A percentile compares a stretch with the other conserved stretches of the same genome.
phyloP scores from a whole-genome alignment of 192 early-diverging fungal species.

The Coemansia erecta region DNA sequence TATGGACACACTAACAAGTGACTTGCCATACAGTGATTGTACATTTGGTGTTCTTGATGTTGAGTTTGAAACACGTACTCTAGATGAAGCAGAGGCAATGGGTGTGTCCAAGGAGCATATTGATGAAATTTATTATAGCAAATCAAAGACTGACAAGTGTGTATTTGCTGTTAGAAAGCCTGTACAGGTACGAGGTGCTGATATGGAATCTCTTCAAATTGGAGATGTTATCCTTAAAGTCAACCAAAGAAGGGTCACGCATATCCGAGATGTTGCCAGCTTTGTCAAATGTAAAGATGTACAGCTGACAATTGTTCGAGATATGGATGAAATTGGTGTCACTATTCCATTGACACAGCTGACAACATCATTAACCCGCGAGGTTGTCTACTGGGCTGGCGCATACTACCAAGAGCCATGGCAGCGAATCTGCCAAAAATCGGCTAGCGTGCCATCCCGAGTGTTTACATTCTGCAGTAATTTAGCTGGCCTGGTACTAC shows the following conservation, averaged over 20 bases:
- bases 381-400: conserved; percentile 32
- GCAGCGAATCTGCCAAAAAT: conserved; percentile 13
- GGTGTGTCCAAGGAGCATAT: conserved; percentile 14
- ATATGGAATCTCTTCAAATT: conserved; percentile 14
- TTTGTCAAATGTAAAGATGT: conserved; percentile 11
- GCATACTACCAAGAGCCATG: conserved; percentile 33
- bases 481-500: not conserved
- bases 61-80: conserved; percentile 10
- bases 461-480: conserved; percentile 15
- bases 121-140: not conserved
- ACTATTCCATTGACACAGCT: conserved; percentile 18
- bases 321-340: conserved; percentile 13
- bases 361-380: conserved; percentile 8
- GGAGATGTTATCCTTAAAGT: conserved; percentile 35
- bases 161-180: conserved; percentile 17
- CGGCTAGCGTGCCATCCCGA: conserved; percentile 9
- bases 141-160: not conserved
- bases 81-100: conserved; percentile 20
- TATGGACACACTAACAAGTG: no score
- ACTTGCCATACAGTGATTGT: no score
- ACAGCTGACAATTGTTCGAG: conserved; percentile 27
- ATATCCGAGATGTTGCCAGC: conserved; percentile 24
- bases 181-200: conserved; percentile 4
- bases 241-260: conserved; percentile 5
- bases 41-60: conserved; percentile 24